These are phyloP conservation scores for Sporothrix mexicana DNA, from an alignment of 2,329 filamentous ascomycete species.

Conservation along the genomic window DNA sequence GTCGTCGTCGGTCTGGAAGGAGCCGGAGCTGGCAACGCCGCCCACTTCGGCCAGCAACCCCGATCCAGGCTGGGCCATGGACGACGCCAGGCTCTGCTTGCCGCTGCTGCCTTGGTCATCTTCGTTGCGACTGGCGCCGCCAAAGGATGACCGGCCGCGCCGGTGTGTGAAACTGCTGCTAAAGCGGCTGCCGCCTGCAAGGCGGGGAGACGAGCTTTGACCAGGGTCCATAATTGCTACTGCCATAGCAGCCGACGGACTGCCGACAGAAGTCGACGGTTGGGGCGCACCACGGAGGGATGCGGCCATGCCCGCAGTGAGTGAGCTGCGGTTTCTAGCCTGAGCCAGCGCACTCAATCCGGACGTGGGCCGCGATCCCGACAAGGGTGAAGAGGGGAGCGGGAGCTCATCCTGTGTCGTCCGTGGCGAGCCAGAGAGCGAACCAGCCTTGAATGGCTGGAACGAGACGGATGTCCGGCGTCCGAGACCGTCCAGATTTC, in stretches of 20 bases:
- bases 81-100: slow-evolving; percentile 76
- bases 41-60: slow-evolving; percentile 75
- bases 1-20: slow-evolving; percentile 78
- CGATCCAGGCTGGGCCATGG: slow-evolving; percentile 74
- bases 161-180: slow-evolving; percentile 95
- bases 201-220: slow-evolving; percentile 75
- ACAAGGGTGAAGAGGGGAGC: slow-evolving; percentile 59
- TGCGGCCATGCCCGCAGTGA: slow-evolving; percentile 77
- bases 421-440: slow-evolving; percentile 84
- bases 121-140: slow-evolving; percentile 71
- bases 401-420: slow-evolving; percentile 57
- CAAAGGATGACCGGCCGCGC: slow-evolving; percentile 76
- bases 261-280: slow-evolving; percentile 48
- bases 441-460: slow-evolving; percentile 94
- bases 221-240: slow-evolving; percentile 54
- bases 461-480: slow-evolving; percentile 86
- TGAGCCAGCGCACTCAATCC: slow-evolving; percentile 59
- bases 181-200: slow-evolving; percentile 75
- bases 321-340: slow-evolving; percentile 71
- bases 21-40: slow-evolving; percentile 64
- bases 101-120: slow-evolving; percentile 81
- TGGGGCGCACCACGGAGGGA: slow-evolving; percentile 71
- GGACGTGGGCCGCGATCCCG: slow-evolving; percentile 55
- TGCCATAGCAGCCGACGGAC: slow-evolving; percentile 25
- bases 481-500: slow-evolving; percentile 58